Evolutionary conservation across 306 rosid species (phyloP).

Genomic region (Vachellia collinsii): DNA sequence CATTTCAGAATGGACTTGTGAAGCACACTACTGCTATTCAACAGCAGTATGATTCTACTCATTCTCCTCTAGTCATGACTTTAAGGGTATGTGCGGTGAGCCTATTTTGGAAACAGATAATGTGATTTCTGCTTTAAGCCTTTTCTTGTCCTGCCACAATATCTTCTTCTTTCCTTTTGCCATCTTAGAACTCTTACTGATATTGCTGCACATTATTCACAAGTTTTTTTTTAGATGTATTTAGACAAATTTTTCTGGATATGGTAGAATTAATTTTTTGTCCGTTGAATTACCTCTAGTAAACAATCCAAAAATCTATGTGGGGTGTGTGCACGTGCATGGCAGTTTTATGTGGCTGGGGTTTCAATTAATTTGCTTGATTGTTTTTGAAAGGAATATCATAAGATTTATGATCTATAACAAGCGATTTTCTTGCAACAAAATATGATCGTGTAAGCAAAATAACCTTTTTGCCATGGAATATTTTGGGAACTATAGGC

Average conservation of each 20-base stretch:
- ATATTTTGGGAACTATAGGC: background rate
- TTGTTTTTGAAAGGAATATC: background rate
- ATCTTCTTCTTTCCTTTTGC: background rate
- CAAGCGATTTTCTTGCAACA: background rate
- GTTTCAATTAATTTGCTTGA: slow-evolving; percentile 16
- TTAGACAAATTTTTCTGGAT: background rate
- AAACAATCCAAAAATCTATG: background rate
- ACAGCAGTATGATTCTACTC: slow-evolving; percentile 71
- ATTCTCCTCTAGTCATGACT: slow-evolving; percentile 64
- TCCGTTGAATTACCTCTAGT: background rate
- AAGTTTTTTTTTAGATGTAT: too few relatives aligned
- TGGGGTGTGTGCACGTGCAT: background rate
- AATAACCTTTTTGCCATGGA: slow-evolving; percentile 8
- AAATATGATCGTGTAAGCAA: background rate
- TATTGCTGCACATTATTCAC: too few relatives aligned
- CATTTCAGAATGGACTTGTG: slow-evolving; percentile 65
- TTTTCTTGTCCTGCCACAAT: background rate
- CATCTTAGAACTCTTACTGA: too few relatives aligned
- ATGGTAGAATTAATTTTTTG: background rate
- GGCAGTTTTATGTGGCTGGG: background rate
- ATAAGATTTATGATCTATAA: background rate
- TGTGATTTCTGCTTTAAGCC: background rate
- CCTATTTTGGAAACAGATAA: slow-evolving; percentile 33
- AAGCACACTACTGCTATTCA: slow-evolving; percentile 56
- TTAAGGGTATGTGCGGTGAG: slow-evolving; percentile 57